Conservation (phyloP, 108 stramenopile species). For the Schizochytrium sp. region DNA sequence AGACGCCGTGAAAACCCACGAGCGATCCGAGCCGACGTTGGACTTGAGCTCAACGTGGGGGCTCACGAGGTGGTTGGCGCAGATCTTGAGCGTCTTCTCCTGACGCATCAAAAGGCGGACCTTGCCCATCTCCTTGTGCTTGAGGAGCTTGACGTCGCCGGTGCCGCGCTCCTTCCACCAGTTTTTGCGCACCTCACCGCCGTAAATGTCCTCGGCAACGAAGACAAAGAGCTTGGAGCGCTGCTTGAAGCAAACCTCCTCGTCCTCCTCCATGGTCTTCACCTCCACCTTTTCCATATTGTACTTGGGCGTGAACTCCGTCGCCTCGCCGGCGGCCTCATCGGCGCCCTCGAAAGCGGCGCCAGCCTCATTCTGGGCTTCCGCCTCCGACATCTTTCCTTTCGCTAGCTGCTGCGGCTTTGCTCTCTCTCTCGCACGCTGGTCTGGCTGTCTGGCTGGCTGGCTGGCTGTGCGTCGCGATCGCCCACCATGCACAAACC, state of each 20-base stretch:
- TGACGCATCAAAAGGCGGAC: constrained; percentile 93
- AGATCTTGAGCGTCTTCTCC: constrained; percentile 99
- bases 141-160: constrained; percentile 87
- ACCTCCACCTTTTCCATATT: constrained; percentile 97
- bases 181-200: constrained; percentile 92
- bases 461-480: too few species aligned
- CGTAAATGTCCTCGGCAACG: constrained; percentile 83
- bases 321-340: constrained; percentile 29
- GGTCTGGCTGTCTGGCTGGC: too few species aligned
- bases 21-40: constrained; percentile 83
- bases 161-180: constrained; percentile 94
- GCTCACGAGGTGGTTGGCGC: constrained; percentile 90
- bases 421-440: too few species aligned
- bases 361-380: neutral
- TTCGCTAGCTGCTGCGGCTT: too few species aligned
- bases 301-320: constrained; percentile 58
- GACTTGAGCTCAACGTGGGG: constrained; percentile 87
- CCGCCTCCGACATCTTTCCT: constrained; percentile 7
- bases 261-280: constrained; percentile 94
- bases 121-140: constrained; percentile 76
- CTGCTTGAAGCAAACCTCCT: constrained; percentile 62
- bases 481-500: too few species aligned
- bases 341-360: constrained; percentile 20
- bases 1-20: constrained; percentile 95
- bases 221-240: constrained; percentile 90